Percentiles rank a stretch among this genome's conserved stretches.
These are phyloP conservation scores for Pseudogymnoascus sp. DNA, from an alignment of 2,329 filamentous ascomycete species.

Conservation along the genomic window DNA sequence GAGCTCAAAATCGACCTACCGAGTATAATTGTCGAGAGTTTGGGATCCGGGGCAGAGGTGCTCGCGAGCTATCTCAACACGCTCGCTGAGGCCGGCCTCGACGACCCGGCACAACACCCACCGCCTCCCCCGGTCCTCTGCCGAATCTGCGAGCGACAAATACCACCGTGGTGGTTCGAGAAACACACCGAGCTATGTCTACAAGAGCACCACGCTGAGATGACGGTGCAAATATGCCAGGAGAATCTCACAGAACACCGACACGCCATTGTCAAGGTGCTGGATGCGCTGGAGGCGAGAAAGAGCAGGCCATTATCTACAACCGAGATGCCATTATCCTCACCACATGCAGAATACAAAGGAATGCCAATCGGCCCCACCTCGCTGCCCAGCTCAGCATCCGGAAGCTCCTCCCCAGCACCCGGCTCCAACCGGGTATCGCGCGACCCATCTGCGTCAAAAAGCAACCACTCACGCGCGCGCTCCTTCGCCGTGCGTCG, in stretches of 20 bases:
- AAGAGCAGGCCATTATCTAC: constrained; percentile 55
- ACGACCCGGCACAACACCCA: constrained; percentile 66
- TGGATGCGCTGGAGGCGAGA: constrained; percentile 81
- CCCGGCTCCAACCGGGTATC: constrained; percentile 64
- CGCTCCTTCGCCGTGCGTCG: constrained; percentile 86
- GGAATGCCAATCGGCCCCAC: constrained; percentile 74
- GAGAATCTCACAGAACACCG: constrained; percentile 88
- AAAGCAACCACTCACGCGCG: constrained; percentile 69
- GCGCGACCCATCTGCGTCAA: constrained; percentile 56
- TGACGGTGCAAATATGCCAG: constrained; percentile 95
- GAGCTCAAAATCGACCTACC: constrained; percentile 96
- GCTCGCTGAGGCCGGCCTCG: constrained; percentile 73
- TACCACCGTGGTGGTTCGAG: constrained; percentile 99
- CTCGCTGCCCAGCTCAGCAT: constrained; percentile 56
- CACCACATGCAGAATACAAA: constrained; percentile 71
- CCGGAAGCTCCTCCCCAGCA: constrained; percentile 61
- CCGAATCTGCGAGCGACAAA: constrained; percentile 94
- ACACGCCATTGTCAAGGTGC: constrained; percentile 86
- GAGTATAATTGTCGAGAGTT: constrained; percentile 76
- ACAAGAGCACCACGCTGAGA: constrained; percentile 91
- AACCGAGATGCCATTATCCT: constrained; percentile 34
- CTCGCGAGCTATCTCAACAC: constrained; percentile 87
- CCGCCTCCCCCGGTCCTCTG: constrained; percentile 82
- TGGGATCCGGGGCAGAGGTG: constrained; percentile 90
- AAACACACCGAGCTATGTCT: constrained; percentile 95